Evolutionary conservation across 2,329 filamentous ascomycete species (phyloP).

Genomic region (Hypoxylon sp.): DNA sequence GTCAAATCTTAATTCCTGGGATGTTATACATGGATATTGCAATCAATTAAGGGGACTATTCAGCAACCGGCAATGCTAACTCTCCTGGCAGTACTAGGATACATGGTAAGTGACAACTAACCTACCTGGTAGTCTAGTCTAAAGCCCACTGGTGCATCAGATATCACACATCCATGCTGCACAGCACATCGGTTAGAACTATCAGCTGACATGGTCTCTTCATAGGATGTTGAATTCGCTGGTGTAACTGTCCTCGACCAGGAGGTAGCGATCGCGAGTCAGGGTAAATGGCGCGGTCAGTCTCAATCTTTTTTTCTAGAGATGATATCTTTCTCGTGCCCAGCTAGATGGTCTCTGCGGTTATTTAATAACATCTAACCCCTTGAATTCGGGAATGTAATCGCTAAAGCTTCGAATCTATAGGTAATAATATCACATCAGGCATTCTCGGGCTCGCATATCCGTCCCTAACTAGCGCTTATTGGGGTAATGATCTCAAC

Average conservation of each 20-base stretch:
- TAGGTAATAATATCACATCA: conserved; percentile 61
- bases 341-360: neutral
- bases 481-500: conserved; percentile 56
- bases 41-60: neutral
- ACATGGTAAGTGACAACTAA: conserved; percentile 33
- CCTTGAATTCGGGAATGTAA: neutral
- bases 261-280: conserved; percentile 65
- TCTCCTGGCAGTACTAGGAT: conserved; percentile 26
- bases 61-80: conserved; percentile 4
- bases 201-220: neutral
- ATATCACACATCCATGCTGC: neutral
- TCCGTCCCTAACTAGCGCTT: conserved; percentile 65
- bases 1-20: conserved; percentile 8
- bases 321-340: neutral
- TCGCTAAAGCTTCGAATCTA: neutral
- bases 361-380: neutral
- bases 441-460: conserved; percentile 68
- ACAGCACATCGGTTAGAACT: neutral
- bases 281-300: conserved; percentile 66
- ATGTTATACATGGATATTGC: neutral
- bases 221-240: conserved; percentile 62
- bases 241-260: conserved; percentile 62
- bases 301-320: neutral
- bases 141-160: neutral
- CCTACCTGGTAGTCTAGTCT: neutral